Evolutionary conservation across 2,329 filamentous ascomycete species (phyloP).

Genomic region (Pseudocercospora fuligena): DNA sequence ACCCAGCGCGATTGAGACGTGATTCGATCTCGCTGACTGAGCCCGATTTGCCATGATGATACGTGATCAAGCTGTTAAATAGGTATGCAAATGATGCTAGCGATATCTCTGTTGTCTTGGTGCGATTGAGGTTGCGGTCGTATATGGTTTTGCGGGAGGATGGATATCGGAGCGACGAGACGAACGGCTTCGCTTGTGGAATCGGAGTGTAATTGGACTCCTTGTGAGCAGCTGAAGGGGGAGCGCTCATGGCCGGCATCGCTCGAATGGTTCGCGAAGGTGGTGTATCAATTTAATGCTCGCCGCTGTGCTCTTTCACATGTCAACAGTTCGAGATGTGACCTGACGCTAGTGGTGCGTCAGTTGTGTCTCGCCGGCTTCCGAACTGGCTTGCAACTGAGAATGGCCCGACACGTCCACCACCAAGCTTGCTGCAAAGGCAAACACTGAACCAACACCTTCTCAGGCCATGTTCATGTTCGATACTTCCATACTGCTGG

Average conservation of each 20-base stretch:
- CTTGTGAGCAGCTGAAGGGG: constrained; percentile 24
- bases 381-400: neutral
- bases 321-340: neutral
- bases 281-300: constrained; percentile 10
- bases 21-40: constrained; percentile 88
- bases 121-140: constrained; percentile 90
- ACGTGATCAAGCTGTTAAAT: constrained; percentile 95
- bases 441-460: too few species aligned
- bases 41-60: constrained; percentile 87
- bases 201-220: constrained; percentile 32
- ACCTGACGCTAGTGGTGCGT: neutral
- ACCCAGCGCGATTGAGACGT: constrained; percentile 60
- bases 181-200: constrained; percentile 40
- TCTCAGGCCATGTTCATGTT: too few species aligned
- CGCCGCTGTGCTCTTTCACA: constrained; percentile 6
- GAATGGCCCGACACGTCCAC: neutral
- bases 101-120: constrained; percentile 85
- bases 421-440: too few species aligned
- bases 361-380: neutral
- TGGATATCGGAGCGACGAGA: constrained; percentile 76
- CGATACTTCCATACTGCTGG: too few species aligned
- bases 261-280: constrained; percentile 6
- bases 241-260: constrained; percentile 27
- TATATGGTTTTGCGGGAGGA: constrained; percentile 97
- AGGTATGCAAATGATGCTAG: constrained; percentile 94